These are phyloP conservation scores for Colletotrichum liaoningense DNA, from an alignment of 2,329 filamentous ascomycete genomes.

Conservation along the genomic window DNA sequence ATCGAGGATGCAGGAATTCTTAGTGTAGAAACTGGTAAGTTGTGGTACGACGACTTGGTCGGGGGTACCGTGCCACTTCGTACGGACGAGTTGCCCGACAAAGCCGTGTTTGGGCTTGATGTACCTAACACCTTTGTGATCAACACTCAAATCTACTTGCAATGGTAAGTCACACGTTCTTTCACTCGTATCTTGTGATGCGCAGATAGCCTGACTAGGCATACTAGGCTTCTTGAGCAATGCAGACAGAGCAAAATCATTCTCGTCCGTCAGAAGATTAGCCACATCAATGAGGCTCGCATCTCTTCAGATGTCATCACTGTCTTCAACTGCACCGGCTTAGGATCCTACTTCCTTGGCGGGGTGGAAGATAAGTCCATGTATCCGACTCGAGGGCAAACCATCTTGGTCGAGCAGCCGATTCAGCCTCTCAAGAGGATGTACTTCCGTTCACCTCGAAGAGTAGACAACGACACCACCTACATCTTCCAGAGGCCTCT, in stretches of 20 bases:
- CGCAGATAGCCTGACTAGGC: not conserved
- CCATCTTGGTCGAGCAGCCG: slow-evolving; percentile 50
- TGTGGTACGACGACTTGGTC: slow-evolving; percentile 55
- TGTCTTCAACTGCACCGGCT: slow-evolving; percentile 86
- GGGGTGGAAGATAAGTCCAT: slow-evolving; percentile 83
- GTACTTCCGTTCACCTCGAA: slow-evolving; percentile 51
- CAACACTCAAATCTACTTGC: slow-evolving; percentile 88
- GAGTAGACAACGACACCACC: slow-evolving; percentile 53
- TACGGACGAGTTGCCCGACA: slow-evolving; percentile 45
- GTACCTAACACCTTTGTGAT: slow-evolving; percentile 50
- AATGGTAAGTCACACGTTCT: slow-evolving; percentile 61
- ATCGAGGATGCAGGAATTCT: slow-evolving; percentile 43
- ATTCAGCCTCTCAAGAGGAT: slow-evolving; percentile 50
- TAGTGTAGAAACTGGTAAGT: slow-evolving; percentile 47
- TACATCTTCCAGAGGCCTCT: slow-evolving; percentile 57
- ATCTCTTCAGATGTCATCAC: slow-evolving; percentile 64
- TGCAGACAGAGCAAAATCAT: slow-evolving; percentile 79
- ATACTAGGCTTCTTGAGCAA: slow-evolving; percentile 74
- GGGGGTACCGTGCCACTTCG: slow-evolving; percentile 46
- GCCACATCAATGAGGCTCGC: slow-evolving; percentile 79
- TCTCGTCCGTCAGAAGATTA: slow-evolving; percentile 71
- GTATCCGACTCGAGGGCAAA: slow-evolving; percentile 82
- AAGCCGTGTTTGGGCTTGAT: slow-evolving; percentile 47
- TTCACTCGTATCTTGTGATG: not conserved
- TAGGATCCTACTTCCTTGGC: slow-evolving; percentile 79